These are phyloP conservation scores for Plasmopara viticola DNA, from an alignment of 352 stramenopile genomes.

Conservation along the genomic window DNA sequence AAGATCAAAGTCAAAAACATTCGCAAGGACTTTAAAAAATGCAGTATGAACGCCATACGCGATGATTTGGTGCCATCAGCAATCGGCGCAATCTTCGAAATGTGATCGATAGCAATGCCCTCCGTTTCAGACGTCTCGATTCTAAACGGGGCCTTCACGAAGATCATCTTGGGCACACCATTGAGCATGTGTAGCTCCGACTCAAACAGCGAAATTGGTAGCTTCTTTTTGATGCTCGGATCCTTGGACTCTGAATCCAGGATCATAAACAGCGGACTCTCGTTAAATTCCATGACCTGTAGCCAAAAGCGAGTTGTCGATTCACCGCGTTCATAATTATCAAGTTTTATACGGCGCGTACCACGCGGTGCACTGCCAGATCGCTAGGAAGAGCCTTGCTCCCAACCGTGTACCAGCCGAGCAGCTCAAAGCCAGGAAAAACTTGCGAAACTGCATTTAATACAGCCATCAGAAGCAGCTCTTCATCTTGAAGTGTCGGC, in stretches of 20 bases:
- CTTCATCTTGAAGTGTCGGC: background rate
- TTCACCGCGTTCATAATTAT: background rate
- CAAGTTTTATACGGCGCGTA: slow-evolving; percentile 16
- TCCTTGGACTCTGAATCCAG: slow-evolving; percentile 58
- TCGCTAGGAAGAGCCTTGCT: slow-evolving; percentile 63
- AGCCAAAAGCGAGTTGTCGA: slow-evolving; percentile 3
- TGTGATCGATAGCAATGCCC: slow-evolving; percentile 83
- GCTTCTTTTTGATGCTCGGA: slow-evolving; percentile 75
- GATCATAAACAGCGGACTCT: slow-evolving; percentile 77
- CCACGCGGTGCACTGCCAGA: slow-evolving; percentile 65
- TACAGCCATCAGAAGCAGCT: background rate
- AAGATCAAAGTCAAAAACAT: slow-evolving; percentile 6
- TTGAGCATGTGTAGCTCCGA: slow-evolving; percentile 84
- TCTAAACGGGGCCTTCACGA: slow-evolving; percentile 84
- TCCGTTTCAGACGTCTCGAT: slow-evolving; percentile 85
- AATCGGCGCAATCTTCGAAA: slow-evolving; percentile 80
- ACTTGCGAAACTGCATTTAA: slow-evolving; percentile 62
- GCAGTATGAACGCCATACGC: slow-evolving; percentile 23
- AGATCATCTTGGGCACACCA: slow-evolving; percentile 82
- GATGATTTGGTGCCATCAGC: slow-evolving; percentile 67
- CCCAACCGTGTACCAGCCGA: slow-evolving; percentile 86
- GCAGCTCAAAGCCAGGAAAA: slow-evolving; percentile 80
- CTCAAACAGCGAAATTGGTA: slow-evolving; percentile 83
- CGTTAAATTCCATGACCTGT: slow-evolving; percentile 85
- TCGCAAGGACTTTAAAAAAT: too few relatives aligned